Conservation (phyloP, 2,329 filamentous ascomycete species). For the Alternaria tenuissima region DNA sequence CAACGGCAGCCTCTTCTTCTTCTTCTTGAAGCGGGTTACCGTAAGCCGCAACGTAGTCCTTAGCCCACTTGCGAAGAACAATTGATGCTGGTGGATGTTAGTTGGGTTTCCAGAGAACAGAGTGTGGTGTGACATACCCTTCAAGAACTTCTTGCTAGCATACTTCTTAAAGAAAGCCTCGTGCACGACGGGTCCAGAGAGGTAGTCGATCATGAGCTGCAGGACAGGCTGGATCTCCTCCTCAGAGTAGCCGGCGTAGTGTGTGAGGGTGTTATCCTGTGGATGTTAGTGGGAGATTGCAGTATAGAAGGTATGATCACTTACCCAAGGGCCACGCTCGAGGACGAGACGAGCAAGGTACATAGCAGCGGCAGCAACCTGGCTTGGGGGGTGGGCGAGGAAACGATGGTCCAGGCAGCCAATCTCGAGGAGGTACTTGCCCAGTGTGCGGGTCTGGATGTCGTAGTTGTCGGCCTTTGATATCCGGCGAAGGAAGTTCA, state of each 20-base stretch:
- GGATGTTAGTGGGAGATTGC: constrained; percentile 15
- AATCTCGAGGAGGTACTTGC: constrained; percentile 98
- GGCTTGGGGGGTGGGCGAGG: constrained; percentile 87
- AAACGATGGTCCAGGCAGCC: constrained; percentile 94
- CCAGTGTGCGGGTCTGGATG: constrained; percentile 94
- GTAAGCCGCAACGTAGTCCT: constrained; percentile 65
- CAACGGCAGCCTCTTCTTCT: constrained; percentile 6
- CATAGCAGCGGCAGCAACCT: constrained; percentile 92
- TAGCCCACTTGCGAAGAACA: constrained; percentile 90
- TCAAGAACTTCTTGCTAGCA: constrained; percentile 98
- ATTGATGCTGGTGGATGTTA: constrained; percentile 74
- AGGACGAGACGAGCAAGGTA: constrained; percentile 91
- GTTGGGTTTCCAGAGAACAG: not conserved
- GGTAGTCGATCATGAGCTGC: constrained; percentile 94
- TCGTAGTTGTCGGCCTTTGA: constrained; percentile 99
- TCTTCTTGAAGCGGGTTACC: constrained; percentile 44
- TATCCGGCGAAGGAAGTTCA: constrained; percentile 99
- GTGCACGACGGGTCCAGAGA: constrained; percentile 86
- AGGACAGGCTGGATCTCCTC: constrained; percentile 93
- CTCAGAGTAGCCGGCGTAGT: constrained; percentile 93
- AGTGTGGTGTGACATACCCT: constrained; percentile 70
- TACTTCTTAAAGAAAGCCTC: constrained; percentile 99
- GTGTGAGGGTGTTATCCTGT: constrained; percentile 82
- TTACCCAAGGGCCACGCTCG: constrained; percentile 89
- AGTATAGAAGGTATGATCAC: constrained; percentile 42